Conservation (phyloP, 345 rosid species). For the Eucalyptus tenuipes region DNA sequence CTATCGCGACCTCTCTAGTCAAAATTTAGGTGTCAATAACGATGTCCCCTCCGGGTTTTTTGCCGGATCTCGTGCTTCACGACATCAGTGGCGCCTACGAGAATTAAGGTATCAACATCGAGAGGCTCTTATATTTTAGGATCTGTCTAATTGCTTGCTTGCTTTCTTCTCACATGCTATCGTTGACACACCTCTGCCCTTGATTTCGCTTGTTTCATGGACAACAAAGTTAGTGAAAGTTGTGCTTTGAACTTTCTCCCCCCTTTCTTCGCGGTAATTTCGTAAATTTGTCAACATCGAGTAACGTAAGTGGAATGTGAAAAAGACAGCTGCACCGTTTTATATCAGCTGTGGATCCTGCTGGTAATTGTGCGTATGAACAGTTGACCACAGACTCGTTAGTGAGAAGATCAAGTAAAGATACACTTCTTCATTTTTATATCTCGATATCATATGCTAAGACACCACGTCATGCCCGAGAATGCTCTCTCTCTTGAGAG, state of each 20-base stretch:
- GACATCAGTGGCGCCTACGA: too few species aligned
- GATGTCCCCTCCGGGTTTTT: too few species aligned
- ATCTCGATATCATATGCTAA: not conserved
- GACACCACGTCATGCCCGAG: slow-evolving; percentile 40
- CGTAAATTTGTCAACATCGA: not conserved
- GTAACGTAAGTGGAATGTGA: not conserved
- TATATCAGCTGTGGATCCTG: not conserved
- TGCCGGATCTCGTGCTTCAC: too few species aligned
- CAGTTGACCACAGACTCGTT: not conserved
- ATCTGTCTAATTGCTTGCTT: not conserved
- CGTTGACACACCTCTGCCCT: not conserved
- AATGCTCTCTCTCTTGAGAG: slow-evolving; percentile 24
- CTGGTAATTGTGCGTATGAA: not conserved
- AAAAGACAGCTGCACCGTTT: not conserved
- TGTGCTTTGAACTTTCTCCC: not conserved
- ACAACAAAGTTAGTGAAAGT: not conserved
- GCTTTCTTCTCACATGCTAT: not conserved
- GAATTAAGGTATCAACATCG: too few species aligned
- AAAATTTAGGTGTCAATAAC: too few species aligned
- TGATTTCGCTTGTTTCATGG: not conserved
- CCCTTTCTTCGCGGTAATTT: not conserved
- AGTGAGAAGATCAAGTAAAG: not conserved
- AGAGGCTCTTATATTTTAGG: not conserved
- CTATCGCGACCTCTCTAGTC: accelerated
- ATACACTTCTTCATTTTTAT: not conserved